Base-by-base conservation (phyloP, 2,329 filamentous ascomycete species). In the Cladosporium sp. region DNA sequence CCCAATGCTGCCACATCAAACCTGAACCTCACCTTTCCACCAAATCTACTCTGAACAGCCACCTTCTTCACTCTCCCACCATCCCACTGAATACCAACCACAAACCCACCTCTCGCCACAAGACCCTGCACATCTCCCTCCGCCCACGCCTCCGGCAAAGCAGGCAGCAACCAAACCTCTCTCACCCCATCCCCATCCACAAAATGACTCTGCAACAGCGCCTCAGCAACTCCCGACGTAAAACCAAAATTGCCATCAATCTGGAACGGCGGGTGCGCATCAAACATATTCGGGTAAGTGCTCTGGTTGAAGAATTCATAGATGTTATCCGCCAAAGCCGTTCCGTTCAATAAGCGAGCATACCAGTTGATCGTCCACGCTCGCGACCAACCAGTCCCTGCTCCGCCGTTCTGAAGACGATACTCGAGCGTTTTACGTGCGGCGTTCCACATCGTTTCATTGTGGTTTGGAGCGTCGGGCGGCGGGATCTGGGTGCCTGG, bases 211-310 rank as follows among this genome's bases (percentile, higher is more conserved):
- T 56, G 54, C 42, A 56, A 6, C 20, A 56, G 7, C 2, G 42
- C 54, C 42, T 56, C 54, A 9, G 40, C 54, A 6, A 56, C 73
- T 0, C 79, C 80, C 0, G 80, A 82, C 2, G 73, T 73, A 20
- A 77, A 68, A 1, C 82, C 82, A 61, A 82, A 84, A 65, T 85
- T 85, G 6, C 82, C 83, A 66, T 85, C 82, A 59, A 84, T 83
- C 70, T 85, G 82, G 62, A 84, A 84, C 1, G 82, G 80, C 49
- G 70, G 68, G 5, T 74, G 5, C 75, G 72, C 15, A 83, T 69
- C 58, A 43, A 56, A 56, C 42, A 56, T 15, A 17, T 56, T 56
- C 20, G 54, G 54, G 22, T 56, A 56, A 12, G 54, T 49, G 36
- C 54, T 56, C 30, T 45, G 42, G 20, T 56, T 56, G 54, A 56